Percentiles rank a stretch among this genome's conserved stretches.
phyloP scores from a whole-genome alignment of 225 moss, liverwort and hornwort species.

The Pseudoscleropodium purum region DNA sequence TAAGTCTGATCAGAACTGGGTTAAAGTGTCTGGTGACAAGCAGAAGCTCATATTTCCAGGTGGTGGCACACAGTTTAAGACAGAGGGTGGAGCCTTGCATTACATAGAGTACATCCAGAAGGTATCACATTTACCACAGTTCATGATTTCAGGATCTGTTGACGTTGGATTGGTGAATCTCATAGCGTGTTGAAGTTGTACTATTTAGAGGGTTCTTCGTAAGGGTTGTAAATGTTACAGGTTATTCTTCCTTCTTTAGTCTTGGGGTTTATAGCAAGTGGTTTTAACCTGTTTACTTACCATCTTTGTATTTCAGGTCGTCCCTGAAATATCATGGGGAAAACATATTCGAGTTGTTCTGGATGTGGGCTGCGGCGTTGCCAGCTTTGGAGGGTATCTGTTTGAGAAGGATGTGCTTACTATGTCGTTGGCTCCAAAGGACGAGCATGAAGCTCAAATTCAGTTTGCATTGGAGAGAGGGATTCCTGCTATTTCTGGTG shows the following conservation, averaged over 20 bases:
- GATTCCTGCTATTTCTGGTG: constrained; percentile 69
- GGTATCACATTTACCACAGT: neutral
- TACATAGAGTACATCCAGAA: constrained; percentile 40
- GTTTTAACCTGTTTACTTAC: neutral
- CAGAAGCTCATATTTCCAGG: constrained; percentile 43
- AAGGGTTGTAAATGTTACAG: neutral
- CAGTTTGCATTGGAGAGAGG: constrained; percentile 89
- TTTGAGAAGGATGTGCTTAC: constrained; percentile 72
- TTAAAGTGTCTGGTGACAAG: constrained; percentile 22
- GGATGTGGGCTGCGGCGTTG: constrained; percentile 90
- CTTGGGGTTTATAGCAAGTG: neutral
- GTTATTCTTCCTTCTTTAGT: neutral
- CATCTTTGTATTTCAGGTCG: constrained; percentile 17
- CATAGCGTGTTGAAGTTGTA: neutral
- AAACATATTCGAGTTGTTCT: constrained; percentile 52
- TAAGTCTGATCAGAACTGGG: constrained; percentile 52
- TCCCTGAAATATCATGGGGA: constrained; percentile 64
- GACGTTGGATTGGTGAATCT: neutral
- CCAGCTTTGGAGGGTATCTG: constrained; percentile 83
- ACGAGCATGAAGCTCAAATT: constrained; percentile 91
- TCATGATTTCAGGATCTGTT: neutral
- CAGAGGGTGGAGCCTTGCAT: constrained; percentile 23
- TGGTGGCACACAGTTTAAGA: constrained; percentile 46
- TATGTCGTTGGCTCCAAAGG: constrained; percentile 88
- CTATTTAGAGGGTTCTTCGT: neutral